Conservation (phyloP, 331 rosid species). For the Spiraea crenata region DNA sequence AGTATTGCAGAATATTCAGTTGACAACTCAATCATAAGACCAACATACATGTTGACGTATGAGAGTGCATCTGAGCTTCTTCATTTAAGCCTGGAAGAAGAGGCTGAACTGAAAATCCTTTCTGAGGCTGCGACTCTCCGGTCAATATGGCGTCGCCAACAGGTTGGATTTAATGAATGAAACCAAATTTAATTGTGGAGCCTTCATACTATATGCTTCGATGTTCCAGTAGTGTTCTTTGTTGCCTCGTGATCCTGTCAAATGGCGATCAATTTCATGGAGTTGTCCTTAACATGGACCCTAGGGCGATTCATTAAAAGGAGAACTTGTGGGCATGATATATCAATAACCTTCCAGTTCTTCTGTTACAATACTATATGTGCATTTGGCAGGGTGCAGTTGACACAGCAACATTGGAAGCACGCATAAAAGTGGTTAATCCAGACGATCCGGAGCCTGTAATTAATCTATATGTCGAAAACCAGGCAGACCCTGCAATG, state of each 20-base stretch:
- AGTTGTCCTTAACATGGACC: slow-evolving; percentile 12
- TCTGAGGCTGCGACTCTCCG: slow-evolving; percentile 90
- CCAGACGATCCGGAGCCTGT: slow-evolving; percentile 79
- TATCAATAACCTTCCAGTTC: background rate
- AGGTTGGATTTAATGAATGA: slow-evolving; percentile 50
- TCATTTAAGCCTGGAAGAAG: slow-evolving; percentile 83
- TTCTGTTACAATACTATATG: background rate
- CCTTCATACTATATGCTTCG: slow-evolving; percentile 9
- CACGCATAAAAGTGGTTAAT: slow-evolving; percentile 86
- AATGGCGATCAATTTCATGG: background rate
- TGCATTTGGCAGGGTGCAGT: slow-evolving; percentile 72
- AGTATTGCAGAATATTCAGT: slow-evolving; percentile 94
- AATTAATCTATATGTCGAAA: slow-evolving; percentile 83
- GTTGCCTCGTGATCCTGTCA: background rate
- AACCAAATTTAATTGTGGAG: background rate
- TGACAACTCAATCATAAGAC: slow-evolving; percentile 78
- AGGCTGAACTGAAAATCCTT: slow-evolving; percentile 70
- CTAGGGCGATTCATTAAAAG: background rate
- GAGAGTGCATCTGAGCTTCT: slow-evolving; percentile 96
- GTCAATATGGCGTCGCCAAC: slow-evolving; percentile 74
- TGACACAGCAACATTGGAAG: slow-evolving; percentile 72
- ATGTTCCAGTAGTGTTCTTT: background rate
- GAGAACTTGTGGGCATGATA: background rate
- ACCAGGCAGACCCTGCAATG: slow-evolving; percentile 96
- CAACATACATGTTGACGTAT: slow-evolving; percentile 94